Evolutionary conservation across 106 monocot species (phyloP), one percentile per base, ranked within the genome.

Genomic region (Chionographis japonica): DNA sequence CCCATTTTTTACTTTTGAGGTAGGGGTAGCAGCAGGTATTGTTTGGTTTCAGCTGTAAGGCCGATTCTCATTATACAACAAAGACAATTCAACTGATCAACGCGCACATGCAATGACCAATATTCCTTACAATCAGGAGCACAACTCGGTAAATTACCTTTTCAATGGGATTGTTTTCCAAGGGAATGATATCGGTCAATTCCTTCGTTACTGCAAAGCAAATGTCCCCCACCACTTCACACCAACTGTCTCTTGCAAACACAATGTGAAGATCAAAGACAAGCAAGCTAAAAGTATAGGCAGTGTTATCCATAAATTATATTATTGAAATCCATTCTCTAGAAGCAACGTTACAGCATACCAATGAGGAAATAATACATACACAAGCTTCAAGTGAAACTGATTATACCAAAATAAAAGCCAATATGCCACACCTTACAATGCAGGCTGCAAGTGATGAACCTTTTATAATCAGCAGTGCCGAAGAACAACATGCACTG

Each of bases 251-350:
- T 93, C 86, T 93, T 89, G 89, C 93, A 93, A 89, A 84, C 72
- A 93, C 83, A 93, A 76, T 76, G 54, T 61, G 72, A 84, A 77
- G 60, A 89, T 93, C 75, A 93, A 82, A 88, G 89, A 68, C 69
- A 84, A 84, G 20, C 41, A 76, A 66, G 73, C 81, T 43, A 72
- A 60, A 66, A 37, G 62, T 14, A 49, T 63, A 14, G 54, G 51
- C 3, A 36, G 62, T 58, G 49, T 55, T 58, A 76, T 76, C 46
- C 20, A 75, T 71, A 73, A 70, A 72, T 41, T 66, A 16, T 58
- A 46, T 46, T 67, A 72, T 83, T 56, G 69, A 76, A 74, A 57
- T 68, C 74, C 74, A 66, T 38, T 67, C 75, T 50, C 75, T 50
- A 39, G 12, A 69, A 43, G 66, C 51, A 58, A 65, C 56, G 69